Evolutionary conservation across 73 alveolate genomes (phyloP).

Genomic region (Blepharisma stoltei): DNA sequence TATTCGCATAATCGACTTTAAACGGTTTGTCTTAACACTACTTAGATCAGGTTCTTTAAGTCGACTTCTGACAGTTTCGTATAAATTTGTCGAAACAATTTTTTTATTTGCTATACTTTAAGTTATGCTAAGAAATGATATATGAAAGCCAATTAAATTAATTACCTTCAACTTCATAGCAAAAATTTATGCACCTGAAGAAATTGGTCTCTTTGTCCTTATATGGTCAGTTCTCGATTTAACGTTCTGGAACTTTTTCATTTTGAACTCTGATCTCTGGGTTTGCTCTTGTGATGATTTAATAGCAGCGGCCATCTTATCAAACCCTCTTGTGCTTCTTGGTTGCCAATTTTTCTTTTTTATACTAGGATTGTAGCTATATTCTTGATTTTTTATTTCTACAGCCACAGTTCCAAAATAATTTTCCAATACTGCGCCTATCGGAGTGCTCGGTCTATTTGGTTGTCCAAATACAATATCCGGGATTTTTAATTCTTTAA

Average conservation of each 20-base stretch:
- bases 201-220: no score
- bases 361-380: not conserved
- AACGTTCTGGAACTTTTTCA: constrained; percentile 40
- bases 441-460: constrained; percentile 21
- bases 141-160: no score
- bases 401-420: constrained; percentile 24
- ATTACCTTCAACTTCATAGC: no score
- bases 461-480: constrained; percentile 10
- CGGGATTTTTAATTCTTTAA: not conserved
- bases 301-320: not conserved
- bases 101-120: no score
- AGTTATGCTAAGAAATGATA: no score
- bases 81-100: no score
- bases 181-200: no score
- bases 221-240: constrained; percentile 33
- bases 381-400: not conserved
- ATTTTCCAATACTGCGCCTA: not conserved
- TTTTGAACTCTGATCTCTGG: constrained; percentile 37
- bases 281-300: not conserved
- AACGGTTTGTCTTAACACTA: no score
- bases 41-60: no score
- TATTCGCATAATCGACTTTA: no score
- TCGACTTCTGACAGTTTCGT: no score
- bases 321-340: not conserved
- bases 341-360: not conserved